A percentile compares a stretch with the other conserved stretches of the same genome.
phyloP scores from a whole-genome alignment of 1,284 basidiomycete species.

The Coniferiporia sulphurascens region DNA sequence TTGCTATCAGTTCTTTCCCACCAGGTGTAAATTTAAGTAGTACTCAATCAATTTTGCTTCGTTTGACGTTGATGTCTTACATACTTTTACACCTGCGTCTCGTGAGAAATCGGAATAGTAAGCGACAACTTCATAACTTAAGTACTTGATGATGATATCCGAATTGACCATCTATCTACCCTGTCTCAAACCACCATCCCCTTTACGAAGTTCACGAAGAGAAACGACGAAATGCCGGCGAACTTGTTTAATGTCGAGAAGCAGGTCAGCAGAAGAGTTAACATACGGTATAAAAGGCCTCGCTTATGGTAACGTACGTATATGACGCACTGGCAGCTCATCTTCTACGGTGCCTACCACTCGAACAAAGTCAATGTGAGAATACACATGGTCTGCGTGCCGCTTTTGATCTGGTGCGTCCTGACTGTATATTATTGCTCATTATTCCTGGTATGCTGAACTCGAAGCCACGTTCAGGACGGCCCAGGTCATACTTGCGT shows the following conservation, averaged over 20 bases:
- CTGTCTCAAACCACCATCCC: neutral
- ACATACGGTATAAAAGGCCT: neutral
- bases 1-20: too few species aligned
- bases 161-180: too few species aligned
- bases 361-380: slow-evolving; percentile 71
- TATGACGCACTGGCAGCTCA: slow-evolving; percentile 45
- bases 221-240: slow-evolving; percentile 17
- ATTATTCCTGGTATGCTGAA: neutral
- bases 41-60: too few species aligned
- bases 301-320: neutral
- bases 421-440: neutral
- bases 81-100: too few species aligned
- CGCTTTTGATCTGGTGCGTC: slow-evolving; percentile 73
- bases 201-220: neutral
- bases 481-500: slow-evolving; percentile 49
- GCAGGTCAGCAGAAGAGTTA: slow-evolving; percentile 37
- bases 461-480: slow-evolving; percentile 44
- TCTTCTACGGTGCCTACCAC: slow-evolving; percentile 89
- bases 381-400: slow-evolving; percentile 82
- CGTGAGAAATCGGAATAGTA: too few species aligned
- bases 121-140: too few species aligned
- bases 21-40: too few species aligned
- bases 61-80: too few species aligned
- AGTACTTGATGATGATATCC: too few species aligned
- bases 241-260: slow-evolving; percentile 51